Conservation (phyloP, 768 basidiomycete species). For the Auricularia auricula-judae region DNA sequence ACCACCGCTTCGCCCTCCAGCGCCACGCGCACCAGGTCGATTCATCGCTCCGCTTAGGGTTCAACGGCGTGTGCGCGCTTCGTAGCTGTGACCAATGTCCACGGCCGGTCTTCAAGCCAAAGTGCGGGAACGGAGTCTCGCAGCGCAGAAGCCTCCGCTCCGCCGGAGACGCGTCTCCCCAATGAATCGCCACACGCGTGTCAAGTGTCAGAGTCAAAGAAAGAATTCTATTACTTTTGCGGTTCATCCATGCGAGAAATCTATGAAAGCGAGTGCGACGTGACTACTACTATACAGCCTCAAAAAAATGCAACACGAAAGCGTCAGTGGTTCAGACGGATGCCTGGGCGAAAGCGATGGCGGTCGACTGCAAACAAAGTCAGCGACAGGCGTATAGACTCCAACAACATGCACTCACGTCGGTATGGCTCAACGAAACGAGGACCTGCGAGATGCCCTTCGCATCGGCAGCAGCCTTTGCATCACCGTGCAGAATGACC, state of each 20-base stretch:
- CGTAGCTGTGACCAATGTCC: neutral
- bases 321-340: constrained; percentile 17
- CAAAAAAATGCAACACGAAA: neutral
- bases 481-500: constrained; percentile 71
- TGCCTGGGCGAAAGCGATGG: constrained; percentile 82
- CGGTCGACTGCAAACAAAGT: constrained; percentile 26
- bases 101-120: neutral
- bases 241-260: neutral
- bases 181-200: neutral
- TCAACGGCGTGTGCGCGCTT: neutral
- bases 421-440: constrained; percentile 87
- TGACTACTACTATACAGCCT: neutral
- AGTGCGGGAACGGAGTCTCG: neutral
- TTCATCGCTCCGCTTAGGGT: neutral
- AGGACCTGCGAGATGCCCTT: constrained; percentile 68
- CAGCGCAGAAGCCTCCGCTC: neutral
- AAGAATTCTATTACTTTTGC: neutral
- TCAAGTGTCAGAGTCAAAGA: neutral
- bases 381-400: constrained; percentile 26
- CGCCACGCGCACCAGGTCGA: neutral
- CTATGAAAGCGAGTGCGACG: neutral
- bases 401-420: constrained; percentile 18
- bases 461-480: constrained; percentile 54
- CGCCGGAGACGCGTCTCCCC: neutral
- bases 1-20: neutral